A percentile compares a stretch with the other conserved stretches of the same genome.
Conservation (phyloP, 179 eudicot species). For the Silene coronaria region DNA sequence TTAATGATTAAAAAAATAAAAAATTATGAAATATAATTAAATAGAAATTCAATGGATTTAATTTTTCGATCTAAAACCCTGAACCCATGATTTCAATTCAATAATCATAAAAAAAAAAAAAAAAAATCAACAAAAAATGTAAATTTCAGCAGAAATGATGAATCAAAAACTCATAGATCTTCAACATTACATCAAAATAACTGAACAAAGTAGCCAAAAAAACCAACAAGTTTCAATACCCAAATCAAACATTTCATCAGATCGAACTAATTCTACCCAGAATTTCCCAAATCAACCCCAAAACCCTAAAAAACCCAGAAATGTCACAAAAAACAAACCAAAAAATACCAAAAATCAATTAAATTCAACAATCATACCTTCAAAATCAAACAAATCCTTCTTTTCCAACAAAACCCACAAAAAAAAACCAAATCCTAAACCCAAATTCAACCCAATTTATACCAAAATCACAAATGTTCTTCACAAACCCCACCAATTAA, state of each 20-base stretch:
- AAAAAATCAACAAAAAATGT: neutral
- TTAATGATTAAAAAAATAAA: too few relatives aligned
- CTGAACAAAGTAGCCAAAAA: neutral
- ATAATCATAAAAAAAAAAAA: neutral
- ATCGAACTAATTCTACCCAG: conserved; percentile 20
- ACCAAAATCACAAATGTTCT: neutral
- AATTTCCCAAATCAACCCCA: neutral
- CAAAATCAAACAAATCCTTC: conserved; percentile 6
- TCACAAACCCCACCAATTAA: neutral
- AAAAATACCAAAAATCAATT: neutral
- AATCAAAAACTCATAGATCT: conserved; percentile 13
- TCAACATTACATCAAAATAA: conserved; percentile 2
- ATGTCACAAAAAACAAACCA: neutral
- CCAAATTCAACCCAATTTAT: conserved; percentile 13
- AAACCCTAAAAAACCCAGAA: conserved; percentile 16
- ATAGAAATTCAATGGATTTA: neutral
- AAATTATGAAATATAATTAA: neutral
- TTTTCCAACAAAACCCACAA: conserved; percentile 12
- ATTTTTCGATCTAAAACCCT: conserved; percentile 30
- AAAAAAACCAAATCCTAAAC: neutral
- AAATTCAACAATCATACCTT: conserved; percentile 29
- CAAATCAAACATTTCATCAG: conserved; percentile 17
- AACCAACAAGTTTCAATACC: neutral
- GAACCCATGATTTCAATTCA: conserved; percentile 10
- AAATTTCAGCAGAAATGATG: neutral